These are phyloP conservation scores for Microdochium trichocladiopsis DNA, from an alignment of 2,329 filamentous ascomycete genomes.

Conservation along the genomic window DNA sequence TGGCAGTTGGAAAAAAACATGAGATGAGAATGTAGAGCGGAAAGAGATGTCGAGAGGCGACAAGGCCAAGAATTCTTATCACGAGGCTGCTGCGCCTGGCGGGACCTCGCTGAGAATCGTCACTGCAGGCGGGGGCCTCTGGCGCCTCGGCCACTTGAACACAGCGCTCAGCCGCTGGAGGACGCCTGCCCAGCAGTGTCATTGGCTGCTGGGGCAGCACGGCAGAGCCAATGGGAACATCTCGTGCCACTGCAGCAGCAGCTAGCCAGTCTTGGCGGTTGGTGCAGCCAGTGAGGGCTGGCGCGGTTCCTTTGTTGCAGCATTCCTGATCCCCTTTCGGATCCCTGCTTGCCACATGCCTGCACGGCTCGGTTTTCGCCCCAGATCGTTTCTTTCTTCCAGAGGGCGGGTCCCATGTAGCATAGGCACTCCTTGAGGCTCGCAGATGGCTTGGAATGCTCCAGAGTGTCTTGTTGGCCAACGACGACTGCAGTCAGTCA, in stretches of 20 bases:
- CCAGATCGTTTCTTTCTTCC: too few relatives aligned
- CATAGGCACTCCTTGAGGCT: too few relatives aligned
- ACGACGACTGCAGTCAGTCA: too few relatives aligned
- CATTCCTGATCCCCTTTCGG: background rate
- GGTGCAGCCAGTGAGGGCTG: background rate
- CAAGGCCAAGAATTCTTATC: background rate
- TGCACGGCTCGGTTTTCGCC: too few relatives aligned
- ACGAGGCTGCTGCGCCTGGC: too few relatives aligned
- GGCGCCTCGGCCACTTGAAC: background rate
- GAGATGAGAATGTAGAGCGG: too few relatives aligned
- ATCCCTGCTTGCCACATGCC: too few relatives aligned
- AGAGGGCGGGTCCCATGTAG: too few relatives aligned
- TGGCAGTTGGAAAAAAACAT: background rate
- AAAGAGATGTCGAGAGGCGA: slow-evolving; percentile 1
- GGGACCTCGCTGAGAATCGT: background rate
- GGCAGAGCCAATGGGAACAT: background rate
- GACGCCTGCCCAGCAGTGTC: background rate
- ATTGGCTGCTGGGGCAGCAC: background rate
- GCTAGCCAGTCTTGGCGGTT: background rate
- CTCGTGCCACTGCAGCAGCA: background rate
- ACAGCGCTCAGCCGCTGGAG: background rate
- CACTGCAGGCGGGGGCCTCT: background rate
- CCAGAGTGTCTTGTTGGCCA: too few relatives aligned
- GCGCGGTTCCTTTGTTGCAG: background rate
- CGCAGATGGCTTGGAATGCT: too few relatives aligned